Conservation (phyloP, 148 eudicot genomes). For the Agrostemma githago region DNA sequence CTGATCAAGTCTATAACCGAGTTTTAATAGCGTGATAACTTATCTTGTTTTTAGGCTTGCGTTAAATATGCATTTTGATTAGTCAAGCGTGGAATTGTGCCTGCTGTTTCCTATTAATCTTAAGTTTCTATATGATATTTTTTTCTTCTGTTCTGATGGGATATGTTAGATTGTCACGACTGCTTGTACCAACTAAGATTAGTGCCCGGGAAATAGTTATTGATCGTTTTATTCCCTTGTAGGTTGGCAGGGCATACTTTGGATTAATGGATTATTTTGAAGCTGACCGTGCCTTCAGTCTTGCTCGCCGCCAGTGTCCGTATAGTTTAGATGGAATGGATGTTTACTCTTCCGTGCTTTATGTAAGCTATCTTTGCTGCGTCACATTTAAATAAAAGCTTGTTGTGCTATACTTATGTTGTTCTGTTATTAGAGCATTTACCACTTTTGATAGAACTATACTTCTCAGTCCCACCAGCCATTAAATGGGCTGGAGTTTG, state of each 20-base stretch:
- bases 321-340: constrained; percentile 98
- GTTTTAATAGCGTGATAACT: not conserved
- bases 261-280: constrained; percentile 90
- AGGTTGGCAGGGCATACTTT: constrained; percentile 93
- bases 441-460: not conserved
- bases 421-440: not conserved
- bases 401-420: not conserved
- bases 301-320: constrained; percentile 82
- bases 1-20: not conserved
- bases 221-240: constrained; percentile 14
- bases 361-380: constrained; percentile 50
- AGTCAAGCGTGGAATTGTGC: not conserved
- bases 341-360: constrained; percentile 83
- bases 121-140: not conserved
- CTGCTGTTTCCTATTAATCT: not conserved
- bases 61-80: not conserved
- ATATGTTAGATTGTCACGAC: not conserved
- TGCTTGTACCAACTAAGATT: not conserved
- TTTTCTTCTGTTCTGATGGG: not conserved
- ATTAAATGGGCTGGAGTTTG: not conserved
- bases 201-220: not conserved
- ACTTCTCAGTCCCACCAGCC: not conserved
- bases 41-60: not conserved
- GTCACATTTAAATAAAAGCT: not conserved
- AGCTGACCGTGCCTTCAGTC: constrained; percentile 89